phyloP scores from a whole-genome alignment of 345 rosid species.

The Rhodamnia rubescens region DNA sequence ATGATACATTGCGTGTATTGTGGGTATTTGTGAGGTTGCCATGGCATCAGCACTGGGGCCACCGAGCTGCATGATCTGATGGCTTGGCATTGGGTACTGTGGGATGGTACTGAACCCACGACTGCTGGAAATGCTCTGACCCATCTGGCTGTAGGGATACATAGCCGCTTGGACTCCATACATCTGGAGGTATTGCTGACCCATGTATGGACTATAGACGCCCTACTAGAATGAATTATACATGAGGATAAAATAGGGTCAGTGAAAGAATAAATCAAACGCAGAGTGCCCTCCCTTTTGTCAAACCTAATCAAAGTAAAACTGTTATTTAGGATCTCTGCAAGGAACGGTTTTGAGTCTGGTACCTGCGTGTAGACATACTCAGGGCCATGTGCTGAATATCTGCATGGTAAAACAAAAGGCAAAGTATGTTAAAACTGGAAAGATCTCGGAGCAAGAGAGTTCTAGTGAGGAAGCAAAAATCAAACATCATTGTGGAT shows the following conservation, averaged over 20 bases:
- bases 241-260: not conserved
- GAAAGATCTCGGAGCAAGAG: not conserved
- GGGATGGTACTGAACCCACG: conserved; percentile 26
- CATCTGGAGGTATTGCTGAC: conserved; percentile 80
- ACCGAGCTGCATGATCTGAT: conserved; percentile 52
- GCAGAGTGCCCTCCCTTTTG: not conserved
- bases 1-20: conserved; percentile 73
- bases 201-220: conserved; percentile 59
- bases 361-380: conserved; percentile 75
- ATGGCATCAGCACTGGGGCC: conserved; percentile 47
- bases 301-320: not conserved
- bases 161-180: conserved; percentile 79
- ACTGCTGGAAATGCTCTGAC: conserved; percentile 54
- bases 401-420: conserved; percentile 34
- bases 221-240: conserved; percentile 37
- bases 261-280: not conserved
- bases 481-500: not conserved
- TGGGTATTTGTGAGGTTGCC: conserved; percentile 52
- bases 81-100: conserved; percentile 48
- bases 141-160: conserved; percentile 70
- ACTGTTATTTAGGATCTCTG: not conserved
- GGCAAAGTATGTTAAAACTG: not conserved
- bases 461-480: not conserved
- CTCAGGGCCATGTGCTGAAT: conserved; percentile 68
- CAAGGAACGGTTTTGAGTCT: not conserved